A percentile compares a stretch with the other conserved stretches of the same genome.
These are phyloP conservation scores for Aspergillus indologenus DNA, from an alignment of 495 filamentous ascomycete species.

Conservation along the genomic window DNA sequence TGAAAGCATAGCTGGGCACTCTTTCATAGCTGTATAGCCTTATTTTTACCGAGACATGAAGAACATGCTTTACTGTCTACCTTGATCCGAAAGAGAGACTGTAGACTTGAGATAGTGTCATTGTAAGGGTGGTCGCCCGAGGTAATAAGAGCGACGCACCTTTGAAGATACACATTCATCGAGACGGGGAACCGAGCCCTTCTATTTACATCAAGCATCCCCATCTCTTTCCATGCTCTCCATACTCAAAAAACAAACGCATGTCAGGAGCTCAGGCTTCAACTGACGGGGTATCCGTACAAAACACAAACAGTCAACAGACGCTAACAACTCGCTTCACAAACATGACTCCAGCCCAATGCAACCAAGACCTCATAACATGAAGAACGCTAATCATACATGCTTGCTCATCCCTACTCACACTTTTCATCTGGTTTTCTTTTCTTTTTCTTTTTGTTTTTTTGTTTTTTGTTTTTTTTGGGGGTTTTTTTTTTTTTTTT, in stretches of 20 bases:
- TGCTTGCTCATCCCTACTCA: neutral
- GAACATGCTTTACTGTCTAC: neutral
- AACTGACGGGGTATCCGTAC: constrained; percentile 29
- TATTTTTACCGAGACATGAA: neutral
- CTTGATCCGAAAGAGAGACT: neutral
- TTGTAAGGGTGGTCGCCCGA: too few species aligned
- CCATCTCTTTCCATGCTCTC: neutral
- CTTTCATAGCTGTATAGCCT: neutral
- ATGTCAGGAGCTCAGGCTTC: constrained; percentile 23
- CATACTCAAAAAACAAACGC: constrained; percentile 6
- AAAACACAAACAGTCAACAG: constrained; percentile 7
- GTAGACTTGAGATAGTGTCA: too few species aligned
- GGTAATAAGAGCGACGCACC: too few species aligned
- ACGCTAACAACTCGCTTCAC: constrained; percentile 5
- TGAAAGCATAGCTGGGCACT: neutral
- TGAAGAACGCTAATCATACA: neutral
- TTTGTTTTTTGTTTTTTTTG: constrained; percentile 1
- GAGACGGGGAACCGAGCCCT: too few species aligned
- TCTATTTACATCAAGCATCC: neutral
- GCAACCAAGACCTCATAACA: neutral
- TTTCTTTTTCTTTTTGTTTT: neutral
- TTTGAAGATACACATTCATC: too few species aligned
- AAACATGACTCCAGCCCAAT: neutral
- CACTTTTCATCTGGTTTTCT: too few species aligned
- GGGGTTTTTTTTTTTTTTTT: too few species aligned